Base-by-base conservation (phyloP, 495 filamentous ascomycete species). In the Daldinia bambusicola region DNA sequence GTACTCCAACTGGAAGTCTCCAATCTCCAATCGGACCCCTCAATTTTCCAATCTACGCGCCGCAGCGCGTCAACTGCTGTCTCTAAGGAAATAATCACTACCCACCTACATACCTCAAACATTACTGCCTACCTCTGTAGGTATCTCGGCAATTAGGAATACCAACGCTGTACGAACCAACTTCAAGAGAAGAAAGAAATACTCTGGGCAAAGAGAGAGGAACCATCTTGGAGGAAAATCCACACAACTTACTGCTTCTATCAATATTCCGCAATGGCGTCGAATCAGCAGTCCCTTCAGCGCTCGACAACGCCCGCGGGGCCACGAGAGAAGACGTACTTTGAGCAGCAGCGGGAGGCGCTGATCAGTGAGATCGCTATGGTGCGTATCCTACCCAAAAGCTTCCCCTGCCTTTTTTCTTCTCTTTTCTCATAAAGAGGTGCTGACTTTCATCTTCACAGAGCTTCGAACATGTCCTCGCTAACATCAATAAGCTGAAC, bases 401-500 rank as follows among this genome's bases (percentile, higher is more conserved):
- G 66, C 32, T 10, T 48, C 45, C 38, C 50, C 40, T 56, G 6
- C 50, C 18, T n/a, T 18, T 58, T 6, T 41, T 30, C 5, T 30
- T 34, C 30, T 36, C 34, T 36, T 6, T 10, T 36, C 34, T 36
- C 7, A 6, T 36, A 36, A 1, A 36, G 34, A 36, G 34, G 9
- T 2, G 34, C 34, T 36, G n/a, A n/a, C n/a, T n/a, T n/a, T n/a
- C n/a, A n/a, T n/a, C 1, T 22, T 22, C 4, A 1, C 67, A 96
- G 93, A 90, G 89, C 77, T 91, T 99, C 80, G 95, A 99, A 71
- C 88, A 95, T 75, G 94, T 98, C 53, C 91, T 99, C 57, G 92
- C 94, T 70, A 97, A 97, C 74, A 93, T 98, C 80, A 99, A 99
- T 79, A 92, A 94, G 69, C 82, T 99, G 57, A 99, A 98, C 79